A percentile compares a stretch with the other conserved stretches of the same genome.
These are phyloP conservation scores for Silene noctiflora DNA, from an alignment of 179 eudicot species.

Conservation along the genomic window DNA sequence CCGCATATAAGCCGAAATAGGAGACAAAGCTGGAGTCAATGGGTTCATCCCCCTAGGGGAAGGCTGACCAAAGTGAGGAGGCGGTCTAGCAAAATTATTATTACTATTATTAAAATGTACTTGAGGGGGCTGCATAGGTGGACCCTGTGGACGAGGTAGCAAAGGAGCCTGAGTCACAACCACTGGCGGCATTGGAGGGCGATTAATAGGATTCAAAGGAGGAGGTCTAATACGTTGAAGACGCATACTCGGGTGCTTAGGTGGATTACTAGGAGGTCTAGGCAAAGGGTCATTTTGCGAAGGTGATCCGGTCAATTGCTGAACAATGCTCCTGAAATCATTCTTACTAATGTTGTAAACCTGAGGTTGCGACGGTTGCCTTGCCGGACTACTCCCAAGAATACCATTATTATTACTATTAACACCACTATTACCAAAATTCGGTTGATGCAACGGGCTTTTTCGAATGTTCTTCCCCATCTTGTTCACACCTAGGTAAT, in stretches of 20 bases:
- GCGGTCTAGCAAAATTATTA: conserved; percentile 37
- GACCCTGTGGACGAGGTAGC: conserved; percentile 29
- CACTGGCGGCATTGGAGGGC: conserved; percentile 46
- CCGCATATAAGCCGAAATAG: conserved; percentile 82
- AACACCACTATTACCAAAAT: conserved; percentile 20
- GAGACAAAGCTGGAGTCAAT: conserved; percentile 61
- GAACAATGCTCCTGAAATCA: conserved; percentile 88
- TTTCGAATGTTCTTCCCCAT: conserved; percentile 84
- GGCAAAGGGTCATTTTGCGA: conserved; percentile 51
- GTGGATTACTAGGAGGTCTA: conserved; percentile 63
- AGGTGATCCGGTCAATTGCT: conserved; percentile 81
- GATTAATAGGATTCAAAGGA: conserved; percentile 51
- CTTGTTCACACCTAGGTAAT: conserved; percentile 83
- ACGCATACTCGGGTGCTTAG: conserved; percentile 65
- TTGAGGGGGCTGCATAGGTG: conserved; percentile 22
- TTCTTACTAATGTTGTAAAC: conserved; percentile 89
- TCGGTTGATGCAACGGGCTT: conserved; percentile 73
- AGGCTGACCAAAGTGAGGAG: conserved; percentile 27
- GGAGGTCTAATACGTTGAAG: conserved; percentile 84
- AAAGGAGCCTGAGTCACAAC: conserved; percentile 36
- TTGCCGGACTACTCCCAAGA: conserved; percentile 30
- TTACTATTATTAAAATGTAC: conserved; percentile 24
- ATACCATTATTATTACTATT: conserved; percentile 8
- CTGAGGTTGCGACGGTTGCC: conserved; percentile 82
- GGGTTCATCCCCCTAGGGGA: conserved; percentile 40